Base-by-base conservation (phyloP, 352 stramenopile genomes). In the Globisporangium okanoganense region DNA sequence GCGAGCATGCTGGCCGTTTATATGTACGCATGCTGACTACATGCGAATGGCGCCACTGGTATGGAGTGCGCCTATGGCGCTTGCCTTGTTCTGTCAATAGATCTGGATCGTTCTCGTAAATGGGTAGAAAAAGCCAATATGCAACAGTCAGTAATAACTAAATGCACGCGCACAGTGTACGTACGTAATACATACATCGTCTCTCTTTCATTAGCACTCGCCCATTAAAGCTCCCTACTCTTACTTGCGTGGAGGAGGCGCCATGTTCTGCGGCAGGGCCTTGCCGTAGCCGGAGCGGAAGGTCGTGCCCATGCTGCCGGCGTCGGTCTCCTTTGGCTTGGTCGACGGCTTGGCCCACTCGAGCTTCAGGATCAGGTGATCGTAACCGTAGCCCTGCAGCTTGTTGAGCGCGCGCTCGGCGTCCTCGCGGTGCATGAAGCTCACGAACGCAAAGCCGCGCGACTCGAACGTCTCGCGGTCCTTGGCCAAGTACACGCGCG, bases 361-460 rank as follows among this genome's bases (percentile, higher is more conserved):
- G 58, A 99, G 85, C 87, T 99, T 99, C 60, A 99, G 85, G 79
- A 99, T 99, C 73, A 99, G 88, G 82, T 99, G 97, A 78, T 99
- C 97, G 74, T 99, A 99, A 53, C 97, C 97, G 80, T 97, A 98
- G 52, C 97, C 97, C 71, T 96, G 85, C 51, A 99, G 79, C 69
- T 97, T 97, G 64, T 98, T 85, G 87, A 99, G 97, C 25, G 97
- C 97, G 65, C 82, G 81, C 69, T 98, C 90, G 1, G 97, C 97
- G 78, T 99, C 96, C 59, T 97, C 88, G 51, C 96, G 86, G 71
- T 98, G 94, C 65, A 98, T 86, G 70, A 99, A 99, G 67, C 90
- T 98, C 35, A 99, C 96, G 66, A 99, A 99, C 24, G 97, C 97
- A 78, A 99, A 99, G 48, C 97, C 97, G 69, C 97, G 82, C 59